These are phyloP conservation scores for Colletotrichum salicis DNA, from an alignment of 2,329 filamentous ascomycete genomes.

Conservation along the genomic window DNA sequence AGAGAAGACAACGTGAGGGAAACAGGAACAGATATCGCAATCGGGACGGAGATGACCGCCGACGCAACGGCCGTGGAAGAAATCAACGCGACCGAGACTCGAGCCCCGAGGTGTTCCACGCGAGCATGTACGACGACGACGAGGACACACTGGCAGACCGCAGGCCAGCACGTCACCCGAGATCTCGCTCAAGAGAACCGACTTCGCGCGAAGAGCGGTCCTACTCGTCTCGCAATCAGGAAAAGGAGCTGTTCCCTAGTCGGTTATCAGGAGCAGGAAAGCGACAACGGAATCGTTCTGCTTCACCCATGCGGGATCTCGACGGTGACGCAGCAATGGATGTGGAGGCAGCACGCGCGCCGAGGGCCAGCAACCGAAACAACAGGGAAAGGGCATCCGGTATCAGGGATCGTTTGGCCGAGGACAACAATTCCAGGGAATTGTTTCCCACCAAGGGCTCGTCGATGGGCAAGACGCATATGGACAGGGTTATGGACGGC, in stretches of 20 bases:
- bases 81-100: conserved; percentile 55
- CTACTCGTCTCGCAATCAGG: conserved; percentile 53
- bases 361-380: conserved; percentile 46
- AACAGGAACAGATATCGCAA: conserved; percentile 72
- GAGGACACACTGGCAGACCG: conserved; percentile 47
- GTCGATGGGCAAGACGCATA: conserved; percentile 48
- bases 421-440: conserved; percentile 48
- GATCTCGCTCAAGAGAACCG: conserved; percentile 38
- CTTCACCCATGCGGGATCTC: conserved; percentile 59
- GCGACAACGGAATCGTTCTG: conserved; percentile 58
- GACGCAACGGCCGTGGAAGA: conserved; percentile 52
- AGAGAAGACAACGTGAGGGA: conserved; percentile 70
- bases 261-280: conserved; percentile 40
- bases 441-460: conserved; percentile 50
- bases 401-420: conserved; percentile 46
- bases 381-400: conserved; percentile 48
- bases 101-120: conserved; percentile 71
- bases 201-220: conserved; percentile 42
- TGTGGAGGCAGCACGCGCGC: conserved; percentile 37
- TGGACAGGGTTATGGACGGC: conserved; percentile 42
- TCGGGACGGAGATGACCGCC: conserved; percentile 53
- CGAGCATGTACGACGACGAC: conserved; percentile 85
- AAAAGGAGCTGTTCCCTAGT: conserved; percentile 73
- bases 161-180: conserved; percentile 46
- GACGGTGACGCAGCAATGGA: conserved; percentile 55